Base-by-base conservation (phyloP, 108 stramenopile species). In the Nannochloropsis granulata region DNA sequence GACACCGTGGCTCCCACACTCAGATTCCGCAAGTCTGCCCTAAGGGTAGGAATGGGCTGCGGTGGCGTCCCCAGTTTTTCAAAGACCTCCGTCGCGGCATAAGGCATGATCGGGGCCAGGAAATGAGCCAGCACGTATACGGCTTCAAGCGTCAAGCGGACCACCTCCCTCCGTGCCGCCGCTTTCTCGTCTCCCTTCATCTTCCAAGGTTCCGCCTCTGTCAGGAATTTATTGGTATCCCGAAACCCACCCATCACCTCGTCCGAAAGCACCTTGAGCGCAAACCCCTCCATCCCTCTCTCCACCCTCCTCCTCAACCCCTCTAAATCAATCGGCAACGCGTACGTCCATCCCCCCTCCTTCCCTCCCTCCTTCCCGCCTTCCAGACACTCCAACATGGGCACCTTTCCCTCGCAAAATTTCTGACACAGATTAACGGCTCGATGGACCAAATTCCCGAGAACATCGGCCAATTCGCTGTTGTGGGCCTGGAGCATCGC, bases 371-470 rank as follows among this genome's bases (percentile, higher is more conserved):
- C 34, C 5, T 34, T 34, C 34, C 34, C 34, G 34, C 34, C 34
- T 34, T 34, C 34, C 56, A 71, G n/a, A 16, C 24, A n/a, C 13
- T 24, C 13, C 12, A 92, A 93, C 82, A 91, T 90, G 12, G 95
- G 95, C 24, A 98, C 88, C 44, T 93, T 87, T 80, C 95, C 95
- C 25, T 90, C 91, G 88, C 96, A 95, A 85, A 93, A 96, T 86
- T 93, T 94, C 45, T 92, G 43, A 80, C 88, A 94, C 21, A 99
- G 90, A 56, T 90, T 95, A 13, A 94, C 94, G 14, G 95, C 97
- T 84, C 98, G 96, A 87, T 98, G 94, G 23, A 98, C 94, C 43
- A 97, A 88, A 87, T 99, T 99, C 24, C 98, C 98, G 43, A 98
- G 83, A 14, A 94, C 96, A 89, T 99, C 94, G 85, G 93, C 94